A percentile compares a stretch with the other conserved stretches of the same genome.
phyloP scores from a whole-genome alignment of 768 basidiomycete species.

The Lactarius deliciosus region DNA sequence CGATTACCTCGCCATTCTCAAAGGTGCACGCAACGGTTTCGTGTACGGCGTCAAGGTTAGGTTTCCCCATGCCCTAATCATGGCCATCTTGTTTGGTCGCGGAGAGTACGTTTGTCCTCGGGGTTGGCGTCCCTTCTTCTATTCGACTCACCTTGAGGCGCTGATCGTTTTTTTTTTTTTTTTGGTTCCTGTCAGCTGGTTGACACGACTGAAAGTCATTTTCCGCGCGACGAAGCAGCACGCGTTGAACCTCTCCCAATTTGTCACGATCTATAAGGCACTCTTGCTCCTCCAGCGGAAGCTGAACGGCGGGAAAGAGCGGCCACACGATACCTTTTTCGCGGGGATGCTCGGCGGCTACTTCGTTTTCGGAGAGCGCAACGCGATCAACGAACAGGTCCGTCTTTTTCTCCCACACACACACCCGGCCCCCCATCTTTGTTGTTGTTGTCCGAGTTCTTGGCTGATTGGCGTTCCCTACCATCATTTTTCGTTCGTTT shows the following conservation, averaged over 20 bases:
- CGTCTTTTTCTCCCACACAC: conserved; percentile 31
- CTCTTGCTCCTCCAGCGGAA: conserved; percentile 81
- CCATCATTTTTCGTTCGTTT: background rate
- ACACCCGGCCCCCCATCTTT: background rate
- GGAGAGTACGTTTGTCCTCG: conserved; percentile 66
- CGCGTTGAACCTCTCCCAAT: conserved; percentile 88
- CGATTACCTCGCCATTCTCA: conserved; percentile 89
- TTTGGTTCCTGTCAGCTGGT: conserved; percentile 54
- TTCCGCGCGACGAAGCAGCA: conserved; percentile 87
- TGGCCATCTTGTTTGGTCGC: conserved; percentile 91
- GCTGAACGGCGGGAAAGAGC: conserved; percentile 77
- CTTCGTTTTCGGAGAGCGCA: conserved; percentile 80
- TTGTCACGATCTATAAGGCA: conserved; percentile 91
- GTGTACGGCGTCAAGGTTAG: conserved; percentile 90
- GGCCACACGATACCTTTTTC: conserved; percentile 81
- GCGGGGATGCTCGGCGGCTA: conserved; percentile 94
- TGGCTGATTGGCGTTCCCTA: background rate
- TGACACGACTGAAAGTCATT: conserved; percentile 62
- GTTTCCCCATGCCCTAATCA: conserved; percentile 95
- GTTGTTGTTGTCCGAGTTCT: background rate
- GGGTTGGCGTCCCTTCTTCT: background rate
- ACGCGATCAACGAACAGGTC: conserved; percentile 91
- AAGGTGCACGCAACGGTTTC: conserved; percentile 89
- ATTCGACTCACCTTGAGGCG: background rate
- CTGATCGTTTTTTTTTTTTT: conserved; percentile 16